phyloP scores from a whole-genome alignment of 176 grass and related monocot species.

The Phoenix roebelenii region DNA sequence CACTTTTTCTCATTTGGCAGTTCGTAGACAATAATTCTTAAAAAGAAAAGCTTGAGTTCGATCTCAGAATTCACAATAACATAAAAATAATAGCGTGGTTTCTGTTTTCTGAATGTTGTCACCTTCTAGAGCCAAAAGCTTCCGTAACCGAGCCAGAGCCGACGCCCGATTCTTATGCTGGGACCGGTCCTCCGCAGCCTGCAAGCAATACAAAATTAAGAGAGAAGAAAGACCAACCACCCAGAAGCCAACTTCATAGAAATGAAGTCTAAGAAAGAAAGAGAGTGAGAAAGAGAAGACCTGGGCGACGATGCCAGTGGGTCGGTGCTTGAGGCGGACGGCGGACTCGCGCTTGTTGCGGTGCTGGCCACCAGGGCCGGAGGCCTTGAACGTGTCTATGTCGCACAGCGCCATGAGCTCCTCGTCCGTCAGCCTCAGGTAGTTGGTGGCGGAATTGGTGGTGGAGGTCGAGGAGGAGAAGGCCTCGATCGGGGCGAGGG shows the following conservation, averaged over 20 bases:
- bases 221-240: not conserved
- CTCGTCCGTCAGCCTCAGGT: conserved; percentile 54
- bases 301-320: conserved; percentile 81
- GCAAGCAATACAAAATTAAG: not conserved
- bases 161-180: conserved; percentile 83
- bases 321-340: conserved; percentile 64
- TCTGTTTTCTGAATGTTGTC: not conserved
- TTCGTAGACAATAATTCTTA: too few species aligned
- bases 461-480: conserved; percentile 15
- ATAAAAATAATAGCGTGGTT: too few species aligned
- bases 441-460: conserved; percentile 20
- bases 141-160: conserved; percentile 63
- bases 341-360: conserved; percentile 96
- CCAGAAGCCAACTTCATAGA: too few species aligned
- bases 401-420: conserved; percentile 84
- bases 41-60: too few species aligned
- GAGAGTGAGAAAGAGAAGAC: conserved; percentile 7
- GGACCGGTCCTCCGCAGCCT: conserved; percentile 93
- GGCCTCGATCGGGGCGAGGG: conserved; percentile 13
- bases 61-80: too few species aligned
- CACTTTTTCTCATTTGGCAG: too few species aligned
- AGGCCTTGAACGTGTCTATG: conserved; percentile 79
- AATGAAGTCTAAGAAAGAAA: too few species aligned
- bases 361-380: conserved; percentile 87
- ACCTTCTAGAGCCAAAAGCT: conserved; percentile 83